These are phyloP conservation scores for Eucalyptus polyanthemos DNA, from an alignment of 345 rosid species.

Conservation along the genomic window DNA sequence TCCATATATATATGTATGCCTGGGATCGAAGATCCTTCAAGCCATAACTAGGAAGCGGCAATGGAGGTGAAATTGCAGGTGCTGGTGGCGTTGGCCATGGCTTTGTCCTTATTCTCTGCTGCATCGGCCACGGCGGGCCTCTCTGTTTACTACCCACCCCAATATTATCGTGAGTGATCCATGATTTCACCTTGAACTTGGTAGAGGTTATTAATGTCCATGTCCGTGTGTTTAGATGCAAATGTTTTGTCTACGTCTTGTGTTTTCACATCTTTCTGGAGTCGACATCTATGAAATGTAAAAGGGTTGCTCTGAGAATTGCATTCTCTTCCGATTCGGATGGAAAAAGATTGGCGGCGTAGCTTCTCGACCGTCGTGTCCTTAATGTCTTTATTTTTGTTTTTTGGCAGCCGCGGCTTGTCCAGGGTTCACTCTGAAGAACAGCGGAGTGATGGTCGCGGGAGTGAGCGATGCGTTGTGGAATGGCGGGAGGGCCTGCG, in stretches of 20 bases:
- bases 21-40: neutral
- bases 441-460: neutral
- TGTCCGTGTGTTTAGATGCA: neutral
- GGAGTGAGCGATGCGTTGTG: neutral
- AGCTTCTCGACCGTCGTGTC: neutral
- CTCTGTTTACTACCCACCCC: neutral
- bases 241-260: neutral
- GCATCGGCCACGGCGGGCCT: neutral
- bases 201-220: neutral
- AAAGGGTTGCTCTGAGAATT: neutral
- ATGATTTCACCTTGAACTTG: neutral
- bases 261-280: neutral
- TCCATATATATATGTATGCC: neutral
- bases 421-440: neutral
- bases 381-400: neutral
- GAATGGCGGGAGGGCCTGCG: neutral
- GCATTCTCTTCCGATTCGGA: neutral
- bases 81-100: neutral
- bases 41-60: neutral
- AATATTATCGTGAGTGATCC: neutral
- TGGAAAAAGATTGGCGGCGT: neutral
- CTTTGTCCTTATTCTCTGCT: neutral
- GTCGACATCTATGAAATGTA: neutral
- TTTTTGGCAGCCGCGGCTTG: neutral
- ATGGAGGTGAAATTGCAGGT: neutral